phyloP scores from a whole-genome alignment of 2,329 filamentous ascomycete species.

The Cytospora leucostoma region DNA sequence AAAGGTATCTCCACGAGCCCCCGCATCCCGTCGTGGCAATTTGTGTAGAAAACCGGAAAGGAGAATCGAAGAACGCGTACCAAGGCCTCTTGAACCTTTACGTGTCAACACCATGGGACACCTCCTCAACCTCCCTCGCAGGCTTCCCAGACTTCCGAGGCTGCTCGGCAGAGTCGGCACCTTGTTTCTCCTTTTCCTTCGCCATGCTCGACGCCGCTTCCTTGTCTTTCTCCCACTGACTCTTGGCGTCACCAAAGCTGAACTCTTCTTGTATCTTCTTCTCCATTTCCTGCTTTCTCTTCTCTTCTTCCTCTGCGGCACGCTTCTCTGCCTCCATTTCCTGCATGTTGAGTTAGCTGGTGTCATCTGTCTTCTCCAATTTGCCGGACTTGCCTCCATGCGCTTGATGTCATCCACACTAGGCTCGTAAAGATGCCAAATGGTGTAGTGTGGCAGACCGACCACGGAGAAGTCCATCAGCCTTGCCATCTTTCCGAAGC shows the following conservation, averaged over 20 bases:
- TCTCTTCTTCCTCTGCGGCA: conserved; percentile 77
- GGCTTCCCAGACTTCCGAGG: conserved; percentile 22
- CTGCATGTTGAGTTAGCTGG: conserved; percentile 42
- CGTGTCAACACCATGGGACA: conserved; percentile 7
- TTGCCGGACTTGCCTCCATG: conserved; percentile 70
- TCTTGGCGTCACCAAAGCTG: conserved; percentile 65
- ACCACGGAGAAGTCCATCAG: conserved; percentile 95
- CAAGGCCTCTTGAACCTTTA: background rate
- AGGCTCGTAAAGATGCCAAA: conserved; percentile 99
- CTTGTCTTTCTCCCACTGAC: conserved; percentile 91
- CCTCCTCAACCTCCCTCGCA: conserved; percentile 10
- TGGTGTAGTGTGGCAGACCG: conserved; percentile 94
- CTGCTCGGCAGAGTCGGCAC: conserved; percentile 17
- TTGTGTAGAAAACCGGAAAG: conserved; percentile 6
- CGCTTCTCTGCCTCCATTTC: conserved; percentile 92
- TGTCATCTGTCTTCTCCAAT: background rate
- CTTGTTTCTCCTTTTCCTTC: conserved; percentile 53
- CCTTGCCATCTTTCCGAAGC: conserved; percentile 99
- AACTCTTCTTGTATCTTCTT: conserved; percentile 79
- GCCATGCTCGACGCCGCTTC: conserved; percentile 59
- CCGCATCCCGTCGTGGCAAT: conserved; percentile 3
- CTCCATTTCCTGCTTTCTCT: conserved; percentile 68
- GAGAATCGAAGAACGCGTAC: conserved; percentile 9
- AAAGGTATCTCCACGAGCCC: conserved; percentile 13
- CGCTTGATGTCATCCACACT: conserved; percentile 95